Evolutionary conservation across 2,329 filamentous ascomycete genomes (phyloP), one percentile per base, ranked within the genome.

Genomic region (Ophidiomyces ophidiicola): DNA sequence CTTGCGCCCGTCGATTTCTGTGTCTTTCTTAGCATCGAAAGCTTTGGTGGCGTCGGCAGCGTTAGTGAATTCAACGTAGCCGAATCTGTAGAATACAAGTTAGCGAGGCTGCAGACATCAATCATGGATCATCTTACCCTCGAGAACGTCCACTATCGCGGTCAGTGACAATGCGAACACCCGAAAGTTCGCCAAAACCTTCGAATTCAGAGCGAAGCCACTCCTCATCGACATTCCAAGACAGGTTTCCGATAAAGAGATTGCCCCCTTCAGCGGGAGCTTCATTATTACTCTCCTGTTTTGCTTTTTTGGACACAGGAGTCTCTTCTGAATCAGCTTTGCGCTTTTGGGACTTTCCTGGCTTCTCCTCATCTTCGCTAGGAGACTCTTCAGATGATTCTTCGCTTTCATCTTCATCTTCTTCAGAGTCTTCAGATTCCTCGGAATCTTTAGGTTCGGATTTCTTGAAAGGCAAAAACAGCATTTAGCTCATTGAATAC

Each of bases 221-320:
- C 48, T 86, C 77, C 62, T 94, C 87, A 52, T 92, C 83, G 38
- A 94, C 70, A 57, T 79, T 83, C 86, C 86, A 94, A 64, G 82
- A 85, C 48, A 94, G 71, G 69, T 85, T 88, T 51, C 87, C 87
- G 49, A 86, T 77, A 62, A 93, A 94, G 39, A 94, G 77, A 54
- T 86, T 93, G 49, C 56, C 47, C 21, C 68, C 67, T 53, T 68
- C 61, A 43, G 69, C 60, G 48, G 53, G 57, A 39, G 58, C 60
- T 31, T 58, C 59, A 26, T 48, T 60, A 44, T 59, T 68, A 36
- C 57, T 53, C 38, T 61, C 60, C 23, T 59, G 59, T 77, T 84
- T 86, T 54, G 74, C 64, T 71, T 85, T 83, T 59, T 71, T 70
- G 37, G 63, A 52, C 21, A 53, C 52, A 26, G 65, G 46, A 21